Evolutionary conservation across 2,329 filamentous ascomycete genomes (phyloP), one percentile per base, ranked within the genome.

Genomic region (Penicillium palitans): DNA sequence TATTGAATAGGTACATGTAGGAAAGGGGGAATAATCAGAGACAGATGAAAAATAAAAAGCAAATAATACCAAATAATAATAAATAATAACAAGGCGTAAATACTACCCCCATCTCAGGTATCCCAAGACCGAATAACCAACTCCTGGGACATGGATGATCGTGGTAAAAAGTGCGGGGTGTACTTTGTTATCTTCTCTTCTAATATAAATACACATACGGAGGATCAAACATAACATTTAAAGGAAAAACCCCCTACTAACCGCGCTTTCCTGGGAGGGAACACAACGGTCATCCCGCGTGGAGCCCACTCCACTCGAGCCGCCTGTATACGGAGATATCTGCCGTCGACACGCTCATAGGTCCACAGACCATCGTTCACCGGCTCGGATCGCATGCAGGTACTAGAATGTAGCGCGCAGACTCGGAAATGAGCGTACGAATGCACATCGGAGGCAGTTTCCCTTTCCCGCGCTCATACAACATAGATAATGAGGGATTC

Each of bases 341-440:
- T 60, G 46, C 66, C 64, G 59, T 15, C 27, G 24, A 31, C 52
- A 58, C 55, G 39, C 6, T 42, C 27, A 65, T 63, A 61, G 58
- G 66, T 55, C 61, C 65, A 66, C 63, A 48, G 60, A 57, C 60
- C 60, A 66, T 57, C 63, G 66, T 68, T 67, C 64, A 66, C 61
- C 66, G 66, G 66, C 55, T 68, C 66, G 66, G 66, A 65, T 68
- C 66, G 66, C 58, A 66, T 68, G 66, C 66, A 68, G 66, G 66
- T 68, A 68, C 66, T 68, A 63, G 61, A 61, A 64, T 64, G 63
- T 63, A 60, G 49, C 49, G 56, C 58, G 56, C 50, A 61, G 54
- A 55, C 57, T 24, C 19, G 57, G 51, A 58, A 59, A 33, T 33
- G 31, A 3, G 29, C 53, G 55, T 21, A 46, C 12, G 48, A 24